Evolutionary conservation across 768 basidiomycete species (phyloP), one percentile per base, ranked within the genome.

Genomic region (Leccinum uliginosum): DNA sequence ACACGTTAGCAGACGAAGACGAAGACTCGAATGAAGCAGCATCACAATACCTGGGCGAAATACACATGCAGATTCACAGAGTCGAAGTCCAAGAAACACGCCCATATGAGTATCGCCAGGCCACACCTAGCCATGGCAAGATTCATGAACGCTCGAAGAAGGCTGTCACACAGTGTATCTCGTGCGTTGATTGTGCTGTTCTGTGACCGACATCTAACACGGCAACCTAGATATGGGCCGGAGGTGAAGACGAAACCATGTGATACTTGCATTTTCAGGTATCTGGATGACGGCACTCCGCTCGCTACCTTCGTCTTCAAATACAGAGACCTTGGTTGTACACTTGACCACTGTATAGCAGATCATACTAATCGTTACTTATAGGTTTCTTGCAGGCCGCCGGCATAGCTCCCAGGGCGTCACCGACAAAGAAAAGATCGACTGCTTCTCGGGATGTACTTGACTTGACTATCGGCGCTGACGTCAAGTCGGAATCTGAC

Each of bases 71-170:
- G 8, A 55, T 68, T 38, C 19, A 27, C 50, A 59, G 58, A 49
- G 57, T 29, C 9, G 23, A 59, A 12, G 1, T 3, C 10, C n/a
- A 50, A 0, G 53, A n/a, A 24, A 5, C 29, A 21, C 0, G 0
- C 14, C 0, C 29, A 11, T 30, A 26, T 27, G 15, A 7, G n/a
- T 1, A 34, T 21, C 9, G 1, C 12, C 5, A 2, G 4, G 9
- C 5, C 9, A 46, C 23, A 3, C 2, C 38, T 1, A 40, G 52
- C 12, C 56, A 64, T 48, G 47, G 50, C 50, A 73, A 67, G 38
- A 48, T 71, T 9, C 70, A 71, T 35, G 71, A 71, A 23, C 67
- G 67, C 26, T 59, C 66, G 26, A 71, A 71, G 59, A 71, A 71
- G 56, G 70, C 66, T 15, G 56, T 73, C 10, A 61, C 67, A 1